Conservation (phyloP, 257 asterid species). For the Scutellaria galericulata region DNA sequence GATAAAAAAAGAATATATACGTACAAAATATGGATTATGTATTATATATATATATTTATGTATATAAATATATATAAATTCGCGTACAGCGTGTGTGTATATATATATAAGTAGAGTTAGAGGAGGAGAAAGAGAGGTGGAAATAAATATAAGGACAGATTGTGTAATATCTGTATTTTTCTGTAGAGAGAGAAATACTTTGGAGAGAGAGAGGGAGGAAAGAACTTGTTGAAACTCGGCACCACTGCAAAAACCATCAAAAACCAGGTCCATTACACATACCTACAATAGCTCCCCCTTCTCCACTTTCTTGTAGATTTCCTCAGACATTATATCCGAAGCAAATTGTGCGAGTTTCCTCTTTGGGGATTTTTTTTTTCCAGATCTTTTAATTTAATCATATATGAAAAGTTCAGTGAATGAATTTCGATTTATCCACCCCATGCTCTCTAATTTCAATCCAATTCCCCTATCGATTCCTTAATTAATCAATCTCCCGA, state of each 20-base stretch:
- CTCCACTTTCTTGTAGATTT: slow-evolving; percentile 27
- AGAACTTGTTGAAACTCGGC: slow-evolving; percentile 44
- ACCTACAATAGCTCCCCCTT: slow-evolving; percentile 31
- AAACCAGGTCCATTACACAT: slow-evolving; percentile 30
- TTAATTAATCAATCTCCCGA: slow-evolving; percentile 27
- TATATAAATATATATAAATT: too few relatives aligned
- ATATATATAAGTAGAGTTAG: neutral
- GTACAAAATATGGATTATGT: slow-evolving; percentile 8
- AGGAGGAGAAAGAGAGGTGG: slow-evolving; percentile 34
- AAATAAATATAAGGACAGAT: slow-evolving; percentile 39
- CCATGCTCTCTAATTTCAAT: slow-evolving; percentile 38
- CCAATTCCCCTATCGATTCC: slow-evolving; percentile 32
- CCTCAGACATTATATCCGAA: slow-evolving; percentile 25
- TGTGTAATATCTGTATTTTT: slow-evolving; percentile 42
- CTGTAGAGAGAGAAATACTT: slow-evolving; percentile 23
- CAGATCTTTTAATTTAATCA: slow-evolving; percentile 37
- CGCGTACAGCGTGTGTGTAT: neutral
- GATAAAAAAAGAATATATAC: neutral
- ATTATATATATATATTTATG: neutral
- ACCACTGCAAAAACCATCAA: slow-evolving; percentile 44
- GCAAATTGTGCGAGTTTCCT: slow-evolving; percentile 8
- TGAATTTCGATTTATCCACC: slow-evolving; percentile 39
- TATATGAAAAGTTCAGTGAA: slow-evolving; percentile 18
- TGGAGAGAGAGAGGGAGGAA: slow-evolving; percentile 23
- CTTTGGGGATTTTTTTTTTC: slow-evolving; percentile 21